These are phyloP conservation scores for Dactylellina haptotyla DNA, from an alignment of 2,329 filamentous ascomycete genomes.

Conservation along the genomic window DNA sequence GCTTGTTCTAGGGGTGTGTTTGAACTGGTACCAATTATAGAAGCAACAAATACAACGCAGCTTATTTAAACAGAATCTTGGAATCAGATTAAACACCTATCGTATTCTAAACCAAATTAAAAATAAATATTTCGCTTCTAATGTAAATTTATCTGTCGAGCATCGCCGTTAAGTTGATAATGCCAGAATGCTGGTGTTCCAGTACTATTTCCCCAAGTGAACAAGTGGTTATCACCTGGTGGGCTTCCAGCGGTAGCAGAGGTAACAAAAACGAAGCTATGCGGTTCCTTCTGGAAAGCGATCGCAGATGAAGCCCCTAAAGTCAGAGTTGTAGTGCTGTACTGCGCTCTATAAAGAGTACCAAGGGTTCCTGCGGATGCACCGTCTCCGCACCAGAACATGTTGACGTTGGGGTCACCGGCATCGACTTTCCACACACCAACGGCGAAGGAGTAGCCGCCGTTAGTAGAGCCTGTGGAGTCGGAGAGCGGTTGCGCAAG, in stretches of 20 bases:
- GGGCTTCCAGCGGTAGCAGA: slow-evolving; percentile 12
- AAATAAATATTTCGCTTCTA: background rate
- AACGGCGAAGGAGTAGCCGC: slow-evolving; percentile 27
- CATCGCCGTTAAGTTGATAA: slow-evolving; percentile 17
- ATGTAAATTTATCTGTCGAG: slow-evolving; percentile 10
- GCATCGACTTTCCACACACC: slow-evolving; percentile 25
- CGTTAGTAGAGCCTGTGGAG: slow-evolving; percentile 3
- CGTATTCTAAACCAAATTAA: too few species aligned
- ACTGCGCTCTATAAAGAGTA: slow-evolving; percentile 10
- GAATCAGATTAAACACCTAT: too few species aligned
- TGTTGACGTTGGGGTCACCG: slow-evolving; percentile 3
- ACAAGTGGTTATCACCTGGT: slow-evolving; percentile 24
- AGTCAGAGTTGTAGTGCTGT: slow-evolving; percentile 5
- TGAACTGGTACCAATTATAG: too few species aligned
- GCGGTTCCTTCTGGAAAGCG: slow-evolving; percentile 20
- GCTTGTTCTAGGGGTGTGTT: too few species aligned
- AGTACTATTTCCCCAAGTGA: slow-evolving; percentile 32
- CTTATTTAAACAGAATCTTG: too few species aligned
- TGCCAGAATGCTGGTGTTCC: slow-evolving; percentile 21
- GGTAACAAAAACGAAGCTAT: slow-evolving; percentile 24
- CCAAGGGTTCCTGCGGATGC: slow-evolving; percentile 17
- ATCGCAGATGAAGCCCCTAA: slow-evolving; percentile 11
- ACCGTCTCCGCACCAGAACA: slow-evolving; percentile 41
- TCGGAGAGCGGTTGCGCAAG: slow-evolving; percentile 13
- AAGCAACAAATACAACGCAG: background rate